A percentile compares a stretch with the other conserved stretches of the same genome.
Conservation (phyloP, 73 alveolate species). For the Breviolum minutum region DNA sequence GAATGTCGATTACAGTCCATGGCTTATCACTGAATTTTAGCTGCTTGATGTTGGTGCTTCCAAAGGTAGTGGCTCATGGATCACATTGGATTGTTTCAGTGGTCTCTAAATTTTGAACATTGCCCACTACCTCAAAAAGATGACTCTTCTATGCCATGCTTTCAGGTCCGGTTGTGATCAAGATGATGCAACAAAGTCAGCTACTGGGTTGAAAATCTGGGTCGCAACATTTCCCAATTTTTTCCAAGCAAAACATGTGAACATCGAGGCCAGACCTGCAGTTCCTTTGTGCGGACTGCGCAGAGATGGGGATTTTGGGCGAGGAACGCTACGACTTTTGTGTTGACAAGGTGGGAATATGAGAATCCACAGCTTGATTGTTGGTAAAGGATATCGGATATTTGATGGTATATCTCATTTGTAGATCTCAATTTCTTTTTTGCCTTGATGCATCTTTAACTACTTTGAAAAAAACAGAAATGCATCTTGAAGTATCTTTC, state of each 20-base stretch:
- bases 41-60: no score
- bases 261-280: constrained; percentile 3
- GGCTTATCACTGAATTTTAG: neutral
- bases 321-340: constrained; percentile 25
- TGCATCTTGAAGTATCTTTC: no score
- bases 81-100: no score
- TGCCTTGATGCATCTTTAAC: no score
- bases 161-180: constrained; percentile 10
- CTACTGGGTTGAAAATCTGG: neutral
- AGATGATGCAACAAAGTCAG: constrained; percentile 42
- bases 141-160: no score
- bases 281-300: constrained; percentile 61
- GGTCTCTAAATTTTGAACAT: no score
- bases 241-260: no score
- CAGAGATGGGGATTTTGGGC: constrained; percentile 58
- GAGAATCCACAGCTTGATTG: neutral
- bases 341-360: constrained; percentile 58
- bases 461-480: no score
- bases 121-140: no score
- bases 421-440: no score
- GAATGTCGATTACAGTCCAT: constrained; percentile 24
- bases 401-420: neutral
- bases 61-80: no score
- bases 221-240: no score
- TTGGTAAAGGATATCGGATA: neutral